These are phyloP conservation scores for Phaeoacremonium minimum DNA, from an alignment of 2,329 filamentous ascomycete genomes.

Conservation along the genomic window DNA sequence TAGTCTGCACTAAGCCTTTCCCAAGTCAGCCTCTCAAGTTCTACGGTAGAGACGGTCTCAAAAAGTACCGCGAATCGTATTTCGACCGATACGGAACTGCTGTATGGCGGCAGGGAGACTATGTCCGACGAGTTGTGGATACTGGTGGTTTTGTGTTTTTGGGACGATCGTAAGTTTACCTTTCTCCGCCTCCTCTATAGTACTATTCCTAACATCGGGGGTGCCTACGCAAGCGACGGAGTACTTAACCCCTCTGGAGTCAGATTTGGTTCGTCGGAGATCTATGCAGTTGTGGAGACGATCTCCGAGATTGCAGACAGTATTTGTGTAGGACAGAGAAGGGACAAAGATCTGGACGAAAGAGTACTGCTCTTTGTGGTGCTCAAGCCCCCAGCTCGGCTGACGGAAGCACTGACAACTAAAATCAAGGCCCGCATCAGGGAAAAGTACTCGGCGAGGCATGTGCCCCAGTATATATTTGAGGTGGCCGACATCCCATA, in stretches of 20 bases:
- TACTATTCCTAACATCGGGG: neutral
- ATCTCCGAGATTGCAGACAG: slow-evolving; percentile 21
- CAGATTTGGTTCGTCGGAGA: slow-evolving; percentile 39
- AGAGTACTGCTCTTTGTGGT: slow-evolving; percentile 16
- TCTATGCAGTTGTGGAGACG: slow-evolving; percentile 41
- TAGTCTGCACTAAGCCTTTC: slow-evolving; percentile 38
- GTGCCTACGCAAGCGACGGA: slow-evolving; percentile 28
- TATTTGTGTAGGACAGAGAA: slow-evolving; percentile 14
- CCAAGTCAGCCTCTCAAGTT: slow-evolving; percentile 40
- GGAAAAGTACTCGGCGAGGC: slow-evolving; percentile 21
- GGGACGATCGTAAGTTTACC: slow-evolving; percentile 26
- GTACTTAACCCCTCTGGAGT: slow-evolving; percentile 42
- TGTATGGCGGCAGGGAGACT: slow-evolving; percentile 41
- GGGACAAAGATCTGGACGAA: slow-evolving; percentile 13
- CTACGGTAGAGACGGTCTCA: slow-evolving; percentile 33
- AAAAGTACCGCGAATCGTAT: slow-evolving; percentile 36
- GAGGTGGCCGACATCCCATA: slow-evolving; percentile 31
- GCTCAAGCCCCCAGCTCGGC: slow-evolving; percentile 6
- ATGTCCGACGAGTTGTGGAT: slow-evolving; percentile 31
- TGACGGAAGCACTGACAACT: slow-evolving; percentile 9
- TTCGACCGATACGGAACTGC: slow-evolving; percentile 35
- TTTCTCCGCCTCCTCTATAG: neutral
- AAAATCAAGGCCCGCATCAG: slow-evolving; percentile 19
- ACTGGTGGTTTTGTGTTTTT: slow-evolving; percentile 36
- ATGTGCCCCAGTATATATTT: slow-evolving; percentile 34